These are phyloP conservation scores for Marasmius sp. DNA, from an alignment of 1,284 basidiomycete genomes.

Conservation along the genomic window DNA sequence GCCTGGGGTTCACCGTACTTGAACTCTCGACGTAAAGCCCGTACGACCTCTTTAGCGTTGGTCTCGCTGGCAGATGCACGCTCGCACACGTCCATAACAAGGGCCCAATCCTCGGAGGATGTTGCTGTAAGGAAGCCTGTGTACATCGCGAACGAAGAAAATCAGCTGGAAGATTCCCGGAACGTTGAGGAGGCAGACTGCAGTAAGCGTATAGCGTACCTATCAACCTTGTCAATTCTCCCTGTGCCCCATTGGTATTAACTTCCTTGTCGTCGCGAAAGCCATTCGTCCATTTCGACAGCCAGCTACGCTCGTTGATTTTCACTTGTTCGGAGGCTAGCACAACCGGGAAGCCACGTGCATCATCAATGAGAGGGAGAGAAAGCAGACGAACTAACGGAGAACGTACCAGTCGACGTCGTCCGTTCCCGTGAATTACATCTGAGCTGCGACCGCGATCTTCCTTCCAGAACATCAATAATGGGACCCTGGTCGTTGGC, in stretches of 20 bases:
- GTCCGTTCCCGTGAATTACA: no score
- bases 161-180: background rate
- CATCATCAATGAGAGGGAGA: background rate
- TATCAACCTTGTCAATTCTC: conserved; percentile 70
- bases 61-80: conserved; percentile 63
- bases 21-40: conserved; percentile 73
- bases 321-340: conserved; percentile 26
- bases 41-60: conserved; percentile 73
- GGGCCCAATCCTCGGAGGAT: conserved; percentile 73
- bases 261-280: conserved; percentile 25
- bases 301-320: conserved; percentile 29
- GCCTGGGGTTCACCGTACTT: conserved; percentile 75
- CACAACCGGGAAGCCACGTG: background rate
- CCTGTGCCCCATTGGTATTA: conserved; percentile 33
- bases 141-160: conserved; percentile 2
- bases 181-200: background rate
- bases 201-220: conserved; percentile 37
- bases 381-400: background rate
- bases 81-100: conserved; percentile 79
- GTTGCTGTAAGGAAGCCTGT: conserved; percentile 73
- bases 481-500: no score
- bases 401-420: no score
- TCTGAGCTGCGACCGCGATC: no score
- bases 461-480: no score
- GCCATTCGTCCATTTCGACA: conserved; percentile 37